Base-by-base conservation (phyloP, 352 stramenopile genomes). In the Phytophthora agathidicida region DNA sequence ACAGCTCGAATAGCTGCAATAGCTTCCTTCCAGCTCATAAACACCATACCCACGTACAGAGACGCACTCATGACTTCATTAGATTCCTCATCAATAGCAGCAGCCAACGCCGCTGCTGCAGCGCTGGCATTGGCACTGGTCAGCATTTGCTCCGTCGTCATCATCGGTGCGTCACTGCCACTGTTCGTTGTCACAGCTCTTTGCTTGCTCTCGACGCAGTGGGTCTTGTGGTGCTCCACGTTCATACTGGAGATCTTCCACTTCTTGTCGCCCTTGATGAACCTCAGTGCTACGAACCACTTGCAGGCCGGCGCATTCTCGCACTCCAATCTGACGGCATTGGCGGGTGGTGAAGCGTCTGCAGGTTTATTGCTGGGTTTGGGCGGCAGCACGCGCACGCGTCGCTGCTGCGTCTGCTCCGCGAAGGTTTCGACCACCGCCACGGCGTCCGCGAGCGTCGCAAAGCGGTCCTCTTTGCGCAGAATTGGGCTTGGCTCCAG, bases 231-330 rank as follows among this genome's bases (percentile, higher is more conserved):
- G 51, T 91, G 81, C 33, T 71, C 53, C 44, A 70, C 70, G 62
- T 78, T 89, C 74, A 88, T 83, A 38, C 77, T 89, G 10, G 81
- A 89, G 43, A 91, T 83, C 52, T 86, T 88, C 81, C 81, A 91
- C 45, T 82, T 76, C 37, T 80, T 77, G 38, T 89, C 81, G 43
- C 68, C 80, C 64, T 86, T 88, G 45, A 80, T 61, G 48, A 80
- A 85, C 37, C 65, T 69, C 37, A 91, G 56, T 4, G 75, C 74
- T 67, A 91, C 81, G 42, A 89, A 91, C 81, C 81, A 91, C 58
- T 88, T 91, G 73, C 81, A 91, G 43, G 65, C 55, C 7, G 81
- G 81, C 26, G 81, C 77, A 51, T 78, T 77, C 48, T 80, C 75
- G 49, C 81, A 91, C 63, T 89, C 81, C 30, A 91, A 27, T 23